Evolutionary conservation across 441 rosid genomes (phyloP).

Genomic region (Eugenia klotzschiana): DNA sequence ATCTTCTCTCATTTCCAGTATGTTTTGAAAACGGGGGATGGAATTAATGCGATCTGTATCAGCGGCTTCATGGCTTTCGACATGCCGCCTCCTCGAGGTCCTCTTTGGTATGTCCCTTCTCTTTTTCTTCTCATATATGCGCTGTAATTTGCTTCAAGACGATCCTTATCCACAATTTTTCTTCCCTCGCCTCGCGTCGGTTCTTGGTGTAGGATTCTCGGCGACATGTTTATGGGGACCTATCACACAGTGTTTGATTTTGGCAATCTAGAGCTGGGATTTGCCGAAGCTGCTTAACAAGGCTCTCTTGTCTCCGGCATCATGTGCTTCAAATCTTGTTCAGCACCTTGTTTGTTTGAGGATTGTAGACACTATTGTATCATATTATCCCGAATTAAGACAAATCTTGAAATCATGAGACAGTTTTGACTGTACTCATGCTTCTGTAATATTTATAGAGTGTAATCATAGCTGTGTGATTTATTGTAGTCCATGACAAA

Average conservation of each 20-base stretch:
- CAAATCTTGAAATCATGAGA: neutral
- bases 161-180: neutral
- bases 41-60: constrained; percentile 29
- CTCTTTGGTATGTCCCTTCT: constrained; percentile 32
- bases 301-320: neutral
- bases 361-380: neutral
- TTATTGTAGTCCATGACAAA: too few species aligned
- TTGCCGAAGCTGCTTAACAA: constrained; percentile 42
- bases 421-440: neutral
- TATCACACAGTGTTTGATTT: constrained; percentile 64
- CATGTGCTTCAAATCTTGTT: neutral
- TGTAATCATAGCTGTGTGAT: neutral
- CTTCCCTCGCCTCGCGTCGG: neutral
- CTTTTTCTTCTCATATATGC: neutral
- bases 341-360: neutral
- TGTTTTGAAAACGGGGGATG: constrained; percentile 41
- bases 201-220: constrained; percentile 42
- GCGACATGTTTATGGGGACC: constrained; percentile 66
- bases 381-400: neutral
- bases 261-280: constrained; percentile 40
- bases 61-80: constrained; percentile 59
- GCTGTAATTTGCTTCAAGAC: neutral
- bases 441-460: neutral
- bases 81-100: constrained; percentile 52
- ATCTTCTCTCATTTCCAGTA: constrained; percentile 23